Conservation (phyloP, 306 rosid genomes). For the Erythrophleum fordii region DNA sequence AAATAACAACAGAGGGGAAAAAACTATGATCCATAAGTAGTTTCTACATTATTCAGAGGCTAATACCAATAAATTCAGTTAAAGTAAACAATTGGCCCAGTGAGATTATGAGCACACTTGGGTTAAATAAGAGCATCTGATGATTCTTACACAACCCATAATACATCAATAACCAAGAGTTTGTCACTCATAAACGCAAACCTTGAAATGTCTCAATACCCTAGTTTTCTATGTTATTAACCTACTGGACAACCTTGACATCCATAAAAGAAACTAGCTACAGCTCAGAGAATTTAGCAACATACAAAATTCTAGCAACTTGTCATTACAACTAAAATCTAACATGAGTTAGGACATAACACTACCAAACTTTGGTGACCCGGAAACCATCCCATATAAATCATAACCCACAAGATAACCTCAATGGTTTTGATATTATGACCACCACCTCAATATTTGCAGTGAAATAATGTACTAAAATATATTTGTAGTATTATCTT, state of each 20-base stretch:
- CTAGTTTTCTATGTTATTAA: not conserved
- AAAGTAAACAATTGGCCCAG: not conserved
- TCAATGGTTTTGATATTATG: not conserved
- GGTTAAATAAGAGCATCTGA: not conserved
- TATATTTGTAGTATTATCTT: not conserved
- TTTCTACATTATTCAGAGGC: not conserved
- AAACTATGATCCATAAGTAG: not conserved
- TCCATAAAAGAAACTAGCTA: constrained; percentile 6
- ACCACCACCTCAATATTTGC: not conserved
- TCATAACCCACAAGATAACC: not conserved
- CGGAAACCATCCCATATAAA: constrained; percentile 1
- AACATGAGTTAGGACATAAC: constrained; percentile 15
- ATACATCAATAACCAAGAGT: not conserved
- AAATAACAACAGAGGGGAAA: not conserved
- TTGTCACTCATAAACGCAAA: constrained; percentile 10
- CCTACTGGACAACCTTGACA: not conserved
- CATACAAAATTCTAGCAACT: constrained; percentile 24
- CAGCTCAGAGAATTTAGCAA: constrained; percentile 4
- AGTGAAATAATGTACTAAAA: not conserved
- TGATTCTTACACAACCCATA: not conserved
- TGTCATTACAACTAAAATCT: constrained; percentile 5
- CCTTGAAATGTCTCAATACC: not conserved
- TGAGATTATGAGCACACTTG: not conserved
- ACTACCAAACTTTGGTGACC: constrained; percentile 13
- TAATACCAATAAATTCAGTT: not conserved